Evolutionary conservation across 768 basidiomycete species (phyloP).

Genomic region (Termitomyces sp.): DNA sequence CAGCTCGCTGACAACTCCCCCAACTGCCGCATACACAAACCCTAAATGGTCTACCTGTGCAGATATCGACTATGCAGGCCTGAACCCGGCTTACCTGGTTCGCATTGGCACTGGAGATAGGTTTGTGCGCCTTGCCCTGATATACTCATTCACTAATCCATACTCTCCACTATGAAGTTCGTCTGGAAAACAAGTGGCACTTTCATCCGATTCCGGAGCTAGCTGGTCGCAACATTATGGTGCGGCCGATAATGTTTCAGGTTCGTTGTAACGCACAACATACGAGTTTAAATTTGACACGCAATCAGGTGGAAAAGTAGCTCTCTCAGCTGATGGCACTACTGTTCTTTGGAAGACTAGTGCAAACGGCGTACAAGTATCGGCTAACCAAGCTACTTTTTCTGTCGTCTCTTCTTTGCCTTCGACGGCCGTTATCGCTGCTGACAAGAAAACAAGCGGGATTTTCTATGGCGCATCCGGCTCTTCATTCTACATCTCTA

Average conservation of each 20-base stretch:
- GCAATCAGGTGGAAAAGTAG: constrained; percentile 31
- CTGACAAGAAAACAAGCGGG: constrained; percentile 53
- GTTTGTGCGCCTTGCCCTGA: constrained; percentile 16
- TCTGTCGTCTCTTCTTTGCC: constrained; percentile 46
- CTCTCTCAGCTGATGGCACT: constrained; percentile 48
- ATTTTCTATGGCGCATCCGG: constrained; percentile 58
- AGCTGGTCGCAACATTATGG: constrained; percentile 57
- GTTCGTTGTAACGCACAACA: constrained; percentile 11
- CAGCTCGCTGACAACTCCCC: constrained; percentile 33
- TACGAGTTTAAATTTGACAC: not conserved
- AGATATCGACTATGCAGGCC: constrained; percentile 52
- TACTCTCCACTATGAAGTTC: constrained; percentile 20
- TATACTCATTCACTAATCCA: not conserved
- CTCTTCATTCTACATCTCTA: constrained; percentile 55
- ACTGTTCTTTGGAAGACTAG: constrained; percentile 54
- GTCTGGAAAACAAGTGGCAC: constrained; percentile 47
- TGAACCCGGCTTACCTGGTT: constrained; percentile 42
- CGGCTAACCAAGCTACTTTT: constrained; percentile 45
- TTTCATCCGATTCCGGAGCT: constrained; percentile 48
- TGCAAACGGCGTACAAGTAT: constrained; percentile 45
- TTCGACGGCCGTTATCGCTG: constrained; percentile 47
- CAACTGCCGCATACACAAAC: constrained; percentile 33
- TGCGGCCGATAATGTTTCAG: constrained; percentile 41
- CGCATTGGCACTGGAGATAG: constrained; percentile 48
- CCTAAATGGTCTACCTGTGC: constrained; percentile 41